Conservation (phyloP, 345 rosid species). For the Garcia nutans region DNA sequence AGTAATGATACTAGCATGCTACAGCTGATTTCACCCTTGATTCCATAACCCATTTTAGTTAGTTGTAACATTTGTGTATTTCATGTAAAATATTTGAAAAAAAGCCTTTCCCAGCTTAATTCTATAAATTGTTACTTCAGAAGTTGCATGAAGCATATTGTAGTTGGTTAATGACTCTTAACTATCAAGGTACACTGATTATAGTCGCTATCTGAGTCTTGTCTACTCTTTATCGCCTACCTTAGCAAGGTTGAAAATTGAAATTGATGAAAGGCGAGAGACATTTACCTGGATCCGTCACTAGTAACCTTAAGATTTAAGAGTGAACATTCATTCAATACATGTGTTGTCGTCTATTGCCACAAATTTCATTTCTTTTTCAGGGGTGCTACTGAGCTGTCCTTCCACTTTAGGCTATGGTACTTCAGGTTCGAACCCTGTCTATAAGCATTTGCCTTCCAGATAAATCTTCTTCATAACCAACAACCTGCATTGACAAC, state of each 20-base stretch:
- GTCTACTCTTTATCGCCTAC: not conserved
- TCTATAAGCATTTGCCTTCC: slow-evolving; percentile 98
- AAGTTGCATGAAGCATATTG: not conserved
- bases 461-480: slow-evolving; percentile 90
- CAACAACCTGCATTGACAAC: slow-evolving; percentile 64
- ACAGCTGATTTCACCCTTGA: not conserved
- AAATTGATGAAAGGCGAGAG: not conserved
- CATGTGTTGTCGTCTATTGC: not conserved
- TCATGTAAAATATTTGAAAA: not conserved
- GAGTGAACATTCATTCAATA: not conserved
- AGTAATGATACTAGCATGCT: not conserved
- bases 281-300: not conserved
- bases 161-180: not conserved
- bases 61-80: not conserved
- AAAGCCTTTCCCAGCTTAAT: not conserved
- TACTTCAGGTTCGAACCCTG: slow-evolving; percentile 81
- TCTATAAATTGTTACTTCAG: not conserved
- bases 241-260: not conserved
- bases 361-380: not conserved
- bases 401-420: slow-evolving; percentile 39
- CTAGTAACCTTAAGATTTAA: not conserved
- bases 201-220: not conserved
- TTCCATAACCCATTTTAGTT: not conserved
- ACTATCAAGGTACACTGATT: not conserved
- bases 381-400: not conserved